Conservation (phyloP, 805 yeast genomes). For the Saturnispora quitensis region DNA sequence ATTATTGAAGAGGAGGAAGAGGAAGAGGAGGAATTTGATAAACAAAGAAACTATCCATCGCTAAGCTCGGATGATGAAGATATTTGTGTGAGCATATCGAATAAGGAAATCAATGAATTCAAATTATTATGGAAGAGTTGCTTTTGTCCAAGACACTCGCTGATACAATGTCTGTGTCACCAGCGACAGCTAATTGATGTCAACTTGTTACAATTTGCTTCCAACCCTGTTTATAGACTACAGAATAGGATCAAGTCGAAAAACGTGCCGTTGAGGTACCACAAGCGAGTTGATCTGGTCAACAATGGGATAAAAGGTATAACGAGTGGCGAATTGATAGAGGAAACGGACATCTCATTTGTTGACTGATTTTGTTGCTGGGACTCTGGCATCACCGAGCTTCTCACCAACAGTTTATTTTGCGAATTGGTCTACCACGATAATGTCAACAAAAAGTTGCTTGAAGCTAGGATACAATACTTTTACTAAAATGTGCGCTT, state of each 20-base stretch:
- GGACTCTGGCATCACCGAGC: not conserved
- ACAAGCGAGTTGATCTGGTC: not conserved
- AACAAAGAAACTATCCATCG: slow-evolving; percentile 3
- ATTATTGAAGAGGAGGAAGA: slow-evolving; percentile 14
- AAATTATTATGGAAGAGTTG: slow-evolving; percentile 11
- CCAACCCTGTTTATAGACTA: slow-evolving; percentile 13
- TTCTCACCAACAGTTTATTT: no score
- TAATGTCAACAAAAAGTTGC: no score
- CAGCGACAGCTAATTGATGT: slow-evolving; percentile 11
- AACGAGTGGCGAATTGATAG: not conserved
- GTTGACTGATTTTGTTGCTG: not conserved
- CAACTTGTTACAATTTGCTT: slow-evolving; percentile 10
- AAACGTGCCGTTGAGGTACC: slow-evolving; percentile 5
- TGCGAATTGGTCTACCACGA: no score
- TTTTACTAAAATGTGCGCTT: no score
- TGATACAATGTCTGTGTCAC: slow-evolving; percentile 20
- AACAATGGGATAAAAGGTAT: not conserved
- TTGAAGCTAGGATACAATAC: no score
- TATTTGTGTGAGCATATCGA: slow-evolving; percentile 5
- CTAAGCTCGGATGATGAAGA: slow-evolving; percentile 12
- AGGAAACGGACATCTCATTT: not conserved
- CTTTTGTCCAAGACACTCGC: slow-evolving; percentile 22
- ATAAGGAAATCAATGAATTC: slow-evolving; percentile 7
- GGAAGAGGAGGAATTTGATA: slow-evolving; percentile 9
- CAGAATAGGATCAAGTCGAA: slow-evolving; percentile 1